Percentiles rank a stretch among this genome's conserved stretches.
Conservation (phyloP, 306 rosid genomes). For the Trichosanthes truncata region DNA sequence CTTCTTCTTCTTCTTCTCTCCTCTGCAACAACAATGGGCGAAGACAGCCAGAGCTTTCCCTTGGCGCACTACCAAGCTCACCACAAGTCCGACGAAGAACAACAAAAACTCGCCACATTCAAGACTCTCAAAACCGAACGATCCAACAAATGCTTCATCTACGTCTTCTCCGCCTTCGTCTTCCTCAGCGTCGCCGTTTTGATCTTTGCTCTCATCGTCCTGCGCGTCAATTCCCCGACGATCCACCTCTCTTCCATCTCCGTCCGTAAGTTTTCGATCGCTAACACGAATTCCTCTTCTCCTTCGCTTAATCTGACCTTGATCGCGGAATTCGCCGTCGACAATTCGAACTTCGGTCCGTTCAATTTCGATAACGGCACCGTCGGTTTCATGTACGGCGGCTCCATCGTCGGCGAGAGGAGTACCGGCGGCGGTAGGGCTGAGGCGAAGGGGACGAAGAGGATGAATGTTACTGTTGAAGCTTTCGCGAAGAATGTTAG, state of each 20-base stretch:
- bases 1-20: background rate
- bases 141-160: conserved; percentile 51
- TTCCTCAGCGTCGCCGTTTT: conserved; percentile 19
- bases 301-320: conserved; percentile 28
- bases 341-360: conserved; percentile 46
- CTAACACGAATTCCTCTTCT: conserved; percentile 5
- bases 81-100: conserved; percentile 25
- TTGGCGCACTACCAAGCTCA: conserved; percentile 12
- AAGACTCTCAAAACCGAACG: conserved; percentile 22
- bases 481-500: conserved; percentile 16
- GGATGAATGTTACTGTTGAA: conserved; percentile 15
- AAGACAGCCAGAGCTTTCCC: conserved; percentile 26
- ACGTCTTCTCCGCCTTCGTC: conserved; percentile 32
- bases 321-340: conserved; percentile 16
- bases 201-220: conserved; percentile 27
- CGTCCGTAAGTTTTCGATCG: conserved; percentile 6
- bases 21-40: conserved; percentile 12
- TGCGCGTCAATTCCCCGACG: conserved; percentile 30
- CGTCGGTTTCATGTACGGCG: conserved; percentile 19
- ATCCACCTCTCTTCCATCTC: conserved; percentile 23
- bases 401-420: conserved; percentile 18
- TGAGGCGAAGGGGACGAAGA: conserved; percentile 15
- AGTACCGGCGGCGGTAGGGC: conserved; percentile 12
- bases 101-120: conserved; percentile 12
- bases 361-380: conserved; percentile 24